Percentiles rank a stretch among this genome's conserved stretches.
These are phyloP conservation scores for Gonium pectorale DNA, from an alignment of 139 green algal genomes.

Conservation along the genomic window DNA sequence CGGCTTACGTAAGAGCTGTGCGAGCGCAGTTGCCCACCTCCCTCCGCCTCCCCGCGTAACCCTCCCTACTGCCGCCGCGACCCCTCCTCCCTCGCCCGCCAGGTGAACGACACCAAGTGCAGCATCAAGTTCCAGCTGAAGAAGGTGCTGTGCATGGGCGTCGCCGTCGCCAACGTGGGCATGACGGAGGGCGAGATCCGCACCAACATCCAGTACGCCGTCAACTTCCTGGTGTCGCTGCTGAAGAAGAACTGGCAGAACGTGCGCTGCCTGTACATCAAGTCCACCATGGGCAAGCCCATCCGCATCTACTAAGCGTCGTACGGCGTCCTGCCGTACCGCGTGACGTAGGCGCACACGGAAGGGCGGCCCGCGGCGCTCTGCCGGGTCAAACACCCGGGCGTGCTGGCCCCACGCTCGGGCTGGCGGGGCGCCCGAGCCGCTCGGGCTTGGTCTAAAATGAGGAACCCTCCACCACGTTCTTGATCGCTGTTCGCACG, in stretches of 20 bases:
- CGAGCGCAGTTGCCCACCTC: background rate
- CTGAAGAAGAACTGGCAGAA: constrained; percentile 99
- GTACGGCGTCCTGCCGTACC: background rate
- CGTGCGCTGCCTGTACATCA: constrained; percentile 97
- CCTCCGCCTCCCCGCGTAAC: background rate
- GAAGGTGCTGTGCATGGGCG: constrained; percentile 98
- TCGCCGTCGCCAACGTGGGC: constrained; percentile 94
- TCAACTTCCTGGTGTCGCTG: constrained; percentile 99
- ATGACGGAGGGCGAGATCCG: constrained; percentile 92
- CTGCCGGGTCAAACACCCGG: background rate
- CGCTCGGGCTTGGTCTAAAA: too few species aligned
- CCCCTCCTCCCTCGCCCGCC: background rate
- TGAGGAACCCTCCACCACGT: background rate
- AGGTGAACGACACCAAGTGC: constrained; percentile 93
- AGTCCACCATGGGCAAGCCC: constrained; percentile 97
- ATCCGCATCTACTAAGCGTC: constrained; percentile 92
- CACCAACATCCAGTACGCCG: constrained; percentile 83
- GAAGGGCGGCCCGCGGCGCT: too few species aligned
- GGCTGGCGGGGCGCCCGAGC: background rate
- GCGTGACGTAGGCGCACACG: too few species aligned
- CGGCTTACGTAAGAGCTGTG: too few species aligned
- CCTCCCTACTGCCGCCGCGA: background rate
- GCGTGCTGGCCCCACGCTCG: constrained; percentile 31
- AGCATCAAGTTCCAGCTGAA: constrained; percentile 99
- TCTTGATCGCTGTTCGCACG: constrained; percentile 27